Conservation (phyloP, 352 stramenopile genomes). For the Aphanomyces euteiches region DNA sequence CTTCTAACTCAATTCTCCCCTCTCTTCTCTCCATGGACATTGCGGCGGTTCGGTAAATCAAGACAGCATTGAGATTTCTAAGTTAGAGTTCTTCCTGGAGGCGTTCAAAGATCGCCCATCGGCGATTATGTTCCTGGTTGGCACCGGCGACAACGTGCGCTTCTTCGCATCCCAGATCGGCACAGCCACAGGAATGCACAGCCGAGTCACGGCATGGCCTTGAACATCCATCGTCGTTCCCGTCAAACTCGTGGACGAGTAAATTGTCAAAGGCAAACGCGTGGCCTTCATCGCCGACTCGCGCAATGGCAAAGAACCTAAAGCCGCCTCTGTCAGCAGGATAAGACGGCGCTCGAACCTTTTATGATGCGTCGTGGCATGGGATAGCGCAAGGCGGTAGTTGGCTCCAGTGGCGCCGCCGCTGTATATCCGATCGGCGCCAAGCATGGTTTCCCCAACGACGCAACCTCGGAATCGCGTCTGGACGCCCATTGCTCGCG, state of each 20-base stretch:
- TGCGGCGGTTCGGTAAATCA: no score
- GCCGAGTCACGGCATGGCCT: conserved; percentile 72
- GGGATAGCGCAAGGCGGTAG: conserved; percentile 84
- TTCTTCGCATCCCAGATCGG: conserved; percentile 73
- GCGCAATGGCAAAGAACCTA: conserved; percentile 80
- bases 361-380: conserved; percentile 79
- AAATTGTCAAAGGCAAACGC: conserved; percentile 89
- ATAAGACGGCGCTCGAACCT: conserved; percentile 16
- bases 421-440: conserved; percentile 83
- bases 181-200: conserved; percentile 79
- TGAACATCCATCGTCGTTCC: conserved; percentile 76
- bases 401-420: conserved; percentile 85
- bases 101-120: conserved; percentile 87
- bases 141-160: conserved; percentile 56
- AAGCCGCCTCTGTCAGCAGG: background rate
- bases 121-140: conserved; percentile 86
- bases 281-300: conserved; percentile 75
- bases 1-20: no score
- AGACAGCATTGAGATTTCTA: no score
- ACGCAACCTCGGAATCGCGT: conserved; percentile 82
- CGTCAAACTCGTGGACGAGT: conserved; percentile 57
- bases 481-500: conserved; percentile 56
- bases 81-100: conserved; percentile 25
- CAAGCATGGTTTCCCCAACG: conserved; percentile 76
- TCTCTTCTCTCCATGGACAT: no score